Base-by-base conservation (phyloP, 2,329 filamentous ascomycete species). In the Harringtonia lauricola region DNA sequence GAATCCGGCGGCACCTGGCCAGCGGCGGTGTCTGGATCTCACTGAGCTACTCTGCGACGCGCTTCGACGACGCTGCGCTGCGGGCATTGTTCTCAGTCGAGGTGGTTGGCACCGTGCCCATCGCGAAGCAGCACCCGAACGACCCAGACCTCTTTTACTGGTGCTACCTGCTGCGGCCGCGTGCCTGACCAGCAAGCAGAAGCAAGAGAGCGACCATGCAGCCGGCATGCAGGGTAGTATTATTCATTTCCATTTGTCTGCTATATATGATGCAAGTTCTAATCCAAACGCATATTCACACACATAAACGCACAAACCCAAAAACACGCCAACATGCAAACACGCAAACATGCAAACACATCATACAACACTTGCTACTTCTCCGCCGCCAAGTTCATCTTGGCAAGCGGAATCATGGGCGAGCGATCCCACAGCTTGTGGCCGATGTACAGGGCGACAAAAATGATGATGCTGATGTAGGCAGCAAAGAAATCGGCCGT, bases 391-490 rank as follows among this genome's bases (percentile, higher is more conserved):
- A 41, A 14, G 21, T 17, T 14, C 31, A 41, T 41, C 13, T 36
- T 14, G 7, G 12, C 13, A 4, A 43, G 24, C 12, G 44, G 26
- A 13, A 43, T 37, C 15, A 46, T 30, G 8, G 36, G 26, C n/a
- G 44, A 41, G 26, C 44, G 49, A 48, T 58, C n/a, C 17, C 56
- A 50, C 26, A 70, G 36, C 64, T 83, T 84, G 63, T 83, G 80
- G 2, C 72, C 76, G 2, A 72, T 43, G 51, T 74, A 80, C 13
- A 82, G 58, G 4, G 74, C 67, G 3, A 72, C 54, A 52, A 83
- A 85, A 3, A 85, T 55, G 22, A 83, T 74, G 45, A 84, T 54
- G 49, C 76, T 81, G 51, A 83, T 57, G 52, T 84, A 85, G n/a
- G 71, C 67, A 4, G 74, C 68, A 50, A 84, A 82, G 53, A 85